Evolutionary conservation across 306 rosid genomes (phyloP), one percentile per base, ranked within the genome.

Genomic region (Luffa aegyptiaca): DNA sequence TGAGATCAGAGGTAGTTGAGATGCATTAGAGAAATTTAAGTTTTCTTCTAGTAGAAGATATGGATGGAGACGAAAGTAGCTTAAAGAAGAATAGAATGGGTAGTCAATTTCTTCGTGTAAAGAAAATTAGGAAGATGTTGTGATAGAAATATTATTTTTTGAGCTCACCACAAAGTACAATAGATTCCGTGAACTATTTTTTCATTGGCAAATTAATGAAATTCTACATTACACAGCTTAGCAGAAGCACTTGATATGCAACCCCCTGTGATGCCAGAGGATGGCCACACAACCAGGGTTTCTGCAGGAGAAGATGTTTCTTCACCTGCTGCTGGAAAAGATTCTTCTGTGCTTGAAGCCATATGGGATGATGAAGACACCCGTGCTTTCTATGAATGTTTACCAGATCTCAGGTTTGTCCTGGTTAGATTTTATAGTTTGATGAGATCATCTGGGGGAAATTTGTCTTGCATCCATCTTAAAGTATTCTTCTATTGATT

Each of bases 231-330:
- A 72, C 77, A 79, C 97, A 96, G 99, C 64, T 88, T 96, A 80
- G 99, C 99, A 78, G 99, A 96, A 89, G 93, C 98, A 42, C 93
- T 96, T 86, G 99, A 96, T 80, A 90, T 91, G 99, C 98, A 93
- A 86, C 98, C 96, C 80, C 99, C 98, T 52, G 97, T 90, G 81
- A 96, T 96, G 99, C 99, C 96, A 46, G 99, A 93, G 87, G 99
- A 96, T 84, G 94, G 98, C 75, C 96, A 96, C 87, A 93, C 99
- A 74, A 96, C 99, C 73, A 85, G 99, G 89, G 91, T 96, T 84
- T 86, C 91, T 80, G 84, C 90, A 81, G 98, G 99, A 44, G 98
- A 96, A 83, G 99, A 93, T 82, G 91, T 89, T 84, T 88, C 89
- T 84, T 81, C 98, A 76, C 84, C 97, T 80, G 89, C 88, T 81